These are phyloP conservation scores for Rauvolfia tetraphylla DNA, from an alignment of 257 asterid species.

Conservation along the genomic window DNA sequence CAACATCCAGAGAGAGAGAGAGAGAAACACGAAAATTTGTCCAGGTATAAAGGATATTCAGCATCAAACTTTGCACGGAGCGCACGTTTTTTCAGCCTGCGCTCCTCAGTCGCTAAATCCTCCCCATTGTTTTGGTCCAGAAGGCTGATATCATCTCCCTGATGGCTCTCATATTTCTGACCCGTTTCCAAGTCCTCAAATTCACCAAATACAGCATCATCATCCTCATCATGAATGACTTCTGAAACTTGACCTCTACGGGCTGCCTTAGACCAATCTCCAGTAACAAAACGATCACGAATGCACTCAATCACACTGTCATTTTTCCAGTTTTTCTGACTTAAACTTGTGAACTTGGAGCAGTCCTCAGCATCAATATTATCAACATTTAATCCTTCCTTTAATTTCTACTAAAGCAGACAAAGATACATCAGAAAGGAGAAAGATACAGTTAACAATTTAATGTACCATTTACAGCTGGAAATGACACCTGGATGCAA, in stretches of 20 bases:
- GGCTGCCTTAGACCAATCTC: constrained; percentile 85
- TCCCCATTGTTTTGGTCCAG: constrained; percentile 25
- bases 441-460: background rate
- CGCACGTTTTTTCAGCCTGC: constrained; percentile 83
- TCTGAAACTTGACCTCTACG: constrained; percentile 47
- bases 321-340: constrained; percentile 51
- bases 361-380: constrained; percentile 68
- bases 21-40: background rate
- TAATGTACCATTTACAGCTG: background rate
- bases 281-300: constrained; percentile 88
- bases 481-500: background rate
- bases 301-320: constrained; percentile 50
- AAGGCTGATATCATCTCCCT: constrained; percentile 26
- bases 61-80: constrained; percentile 92
- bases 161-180: constrained; percentile 48
- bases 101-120: constrained; percentile 54
- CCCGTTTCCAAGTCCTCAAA: constrained; percentile 98
- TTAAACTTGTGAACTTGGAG: constrained; percentile 53
- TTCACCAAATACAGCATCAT: constrained; percentile 60
- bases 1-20: background rate
- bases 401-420: constrained; percentile 43
- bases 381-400: constrained; percentile 38
- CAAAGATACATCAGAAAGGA: constrained; percentile 1
- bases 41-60: constrained; percentile 65
- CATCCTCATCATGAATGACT: constrained; percentile 39